Base-by-base conservation (phyloP, 495 filamentous ascomycete species). In the Hyphodiscus hymeniophilus region DNA sequence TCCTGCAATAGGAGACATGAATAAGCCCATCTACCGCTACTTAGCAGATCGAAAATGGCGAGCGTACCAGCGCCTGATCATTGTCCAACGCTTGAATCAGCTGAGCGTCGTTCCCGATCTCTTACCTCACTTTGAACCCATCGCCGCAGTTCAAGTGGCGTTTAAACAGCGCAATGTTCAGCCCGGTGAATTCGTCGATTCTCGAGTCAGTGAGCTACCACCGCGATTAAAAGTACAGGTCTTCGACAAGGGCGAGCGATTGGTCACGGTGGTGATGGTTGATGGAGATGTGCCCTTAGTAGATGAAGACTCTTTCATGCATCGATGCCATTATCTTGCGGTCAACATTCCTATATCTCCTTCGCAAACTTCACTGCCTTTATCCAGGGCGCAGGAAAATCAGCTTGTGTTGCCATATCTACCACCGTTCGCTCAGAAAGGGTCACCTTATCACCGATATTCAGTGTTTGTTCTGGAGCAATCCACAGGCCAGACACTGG, bases 21-120 rank as follows among this genome's bases (percentile, higher is more conserved):
- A 79, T 67, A 92, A 94, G 65, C 94, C 92, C 31, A 85, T 99
- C 62, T 99, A 99, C 72, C 87, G 91, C 32, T 82, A 84, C 62
- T 79, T 97, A 39, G 85, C 90, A 44, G 76, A 96, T 61, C 70
- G 71, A 45, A 86, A 91, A 71, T 99, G 94, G 94, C 77, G 84
- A 49, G 73, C 81, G 53, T 86, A 89, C 67, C 79, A 82, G 51
- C 79, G 77, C 38, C 75, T 73, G 41, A 69, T 96, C 48, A 73
- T 94, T 39, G 74, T 82, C 51, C 94, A 99, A 68, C 81, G 92
- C 57, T 84, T 99, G 58, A 73, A 78, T 18, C 89, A 95, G 63
- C 85, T 97, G 72, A 72, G 84, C 50, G 80, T 97, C 39, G 73
- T 95, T 24, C 92, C 92, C n/a, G 92, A 99, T 62, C 71, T 95